Base-by-base conservation (phyloP, 2,329 filamentous ascomycete species). In the Pseudogymnoascus sp. region DNA sequence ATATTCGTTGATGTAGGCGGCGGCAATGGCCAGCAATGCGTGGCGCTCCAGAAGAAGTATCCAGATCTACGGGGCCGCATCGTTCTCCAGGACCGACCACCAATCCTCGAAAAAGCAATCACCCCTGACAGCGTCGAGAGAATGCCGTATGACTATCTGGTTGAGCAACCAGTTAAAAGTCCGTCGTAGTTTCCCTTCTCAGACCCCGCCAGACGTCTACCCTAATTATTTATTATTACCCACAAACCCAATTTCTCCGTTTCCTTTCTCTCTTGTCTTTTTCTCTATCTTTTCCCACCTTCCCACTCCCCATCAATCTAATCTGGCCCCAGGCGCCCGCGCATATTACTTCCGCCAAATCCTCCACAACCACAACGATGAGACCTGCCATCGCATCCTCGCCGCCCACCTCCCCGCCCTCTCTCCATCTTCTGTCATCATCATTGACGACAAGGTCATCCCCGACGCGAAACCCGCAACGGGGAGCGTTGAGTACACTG, bases 331-430 rank as follows among this genome's bases (percentile, higher is more conserved):
- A 70, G 68, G 61, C 60, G 69, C 68, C 3, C 63, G 65, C 2
- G 67, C 68, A 4, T 71, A 70, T 60, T 72, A 72, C 61, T 69
- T 71, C 39, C 69, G 70, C 29, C 66, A 70, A n/a, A 68, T 72
- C 16, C 39, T 72, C 60, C 70, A 71, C 62, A 69, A 72, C 41
- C 63, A 69, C 35, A 62, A 68, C 26, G 63, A 69, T 29, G 69
- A 70, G 39, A 66, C 65, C 8, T 69, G 68, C 59, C 60, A 69
- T 35, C 35, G 23, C 8, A 72, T 71, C 19, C 61, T 72, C 6
- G 29, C 63, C 29, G 37, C 66, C 64, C 62, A 37, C 62, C 64
- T 38, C 59, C 63, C 23, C 61, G 41, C 41, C 14, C 43, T 49
- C 21, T 49, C 43, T n/a, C 41, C 61, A 3, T 55, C 61, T 2